Percentiles rank a stretch among this genome's conserved stretches.
Evolutionary conservation across 805 yeast species (phyloP).

Genomic region (Priceomyces carsonii): DNA sequence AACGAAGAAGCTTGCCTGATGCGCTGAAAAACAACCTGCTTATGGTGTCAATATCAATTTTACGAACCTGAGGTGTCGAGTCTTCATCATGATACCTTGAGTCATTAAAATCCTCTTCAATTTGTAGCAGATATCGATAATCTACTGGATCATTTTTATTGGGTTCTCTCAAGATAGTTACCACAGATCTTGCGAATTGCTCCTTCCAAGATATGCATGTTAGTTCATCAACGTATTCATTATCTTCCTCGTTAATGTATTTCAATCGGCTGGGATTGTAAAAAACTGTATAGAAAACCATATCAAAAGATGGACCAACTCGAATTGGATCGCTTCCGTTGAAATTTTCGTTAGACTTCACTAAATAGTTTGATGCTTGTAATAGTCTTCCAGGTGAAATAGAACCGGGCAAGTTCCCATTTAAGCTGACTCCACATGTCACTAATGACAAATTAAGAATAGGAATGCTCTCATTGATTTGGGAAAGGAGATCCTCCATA

Average conservation of each 20-base stretch:
- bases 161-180: constrained; percentile 34
- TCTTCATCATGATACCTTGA: constrained; percentile 64
- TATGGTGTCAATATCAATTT: constrained; percentile 42
- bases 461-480: constrained; percentile 71
- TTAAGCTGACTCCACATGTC: constrained; percentile 66
- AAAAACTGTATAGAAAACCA: constrained; percentile 63
- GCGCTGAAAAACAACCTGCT: constrained; percentile 64
- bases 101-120: constrained; percentile 65
- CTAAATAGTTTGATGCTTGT: constrained; percentile 56
- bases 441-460: constrained; percentile 62
- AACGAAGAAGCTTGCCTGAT: constrained; percentile 61
- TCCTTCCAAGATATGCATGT: constrained; percentile 71
- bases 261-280: constrained; percentile 51
- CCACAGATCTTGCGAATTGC: constrained; percentile 57
- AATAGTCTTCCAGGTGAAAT: constrained; percentile 66
- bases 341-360: constrained; percentile 31
- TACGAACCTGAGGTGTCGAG: constrained; percentile 35
- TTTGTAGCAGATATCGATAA: constrained; percentile 46
- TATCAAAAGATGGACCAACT: constrained; percentile 62
- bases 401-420: constrained; percentile 47
- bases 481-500: constrained; percentile 46
- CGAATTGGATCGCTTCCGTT: constrained; percentile 12
- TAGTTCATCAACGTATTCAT: constrained; percentile 14
- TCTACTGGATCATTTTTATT: constrained; percentile 10
- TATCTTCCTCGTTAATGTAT: constrained; percentile 23